Percentiles rank a stretch among this genome's conserved stretches.
These are phyloP conservation scores for Globisporangium iwayamae DNA, from an alignment of 352 stramenopile genomes.

Conservation along the genomic window DNA sequence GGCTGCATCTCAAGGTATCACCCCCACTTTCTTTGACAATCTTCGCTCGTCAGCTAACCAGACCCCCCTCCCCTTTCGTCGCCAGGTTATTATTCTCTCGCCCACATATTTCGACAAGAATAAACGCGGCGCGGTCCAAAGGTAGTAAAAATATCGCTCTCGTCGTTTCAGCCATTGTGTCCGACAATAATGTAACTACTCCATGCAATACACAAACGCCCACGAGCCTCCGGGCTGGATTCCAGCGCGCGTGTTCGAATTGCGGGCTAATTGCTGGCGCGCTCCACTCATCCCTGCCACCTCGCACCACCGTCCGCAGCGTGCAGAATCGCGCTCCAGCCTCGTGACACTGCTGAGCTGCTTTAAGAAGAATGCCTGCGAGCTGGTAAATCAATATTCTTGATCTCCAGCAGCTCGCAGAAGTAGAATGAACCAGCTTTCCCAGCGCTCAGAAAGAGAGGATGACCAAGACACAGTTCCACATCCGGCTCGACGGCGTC, in stretches of 20 bases:
- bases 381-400: not conserved
- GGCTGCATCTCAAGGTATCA: too few relatives aligned
- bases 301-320: not conserved
- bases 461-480: constrained; percentile 10
- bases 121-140: not conserved
- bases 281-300: not conserved
- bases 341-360: not conserved
- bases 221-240: not conserved
- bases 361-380: constrained; percentile 11
- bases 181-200: not conserved
- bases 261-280: not conserved
- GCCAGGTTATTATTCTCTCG: too few relatives aligned
- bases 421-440: constrained; percentile 9
- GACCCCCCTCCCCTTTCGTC: too few relatives aligned
- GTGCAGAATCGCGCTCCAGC: not conserved
- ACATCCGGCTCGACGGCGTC: constrained; percentile 3
- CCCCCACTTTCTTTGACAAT: too few relatives aligned
- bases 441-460: constrained; percentile 8
- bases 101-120: not conserved
- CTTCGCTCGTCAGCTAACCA: too few relatives aligned
- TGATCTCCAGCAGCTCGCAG: not conserved
- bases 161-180: constrained; percentile 10
- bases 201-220: not conserved
- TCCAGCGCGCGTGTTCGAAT: not conserved
- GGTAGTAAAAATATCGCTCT: constrained; percentile 5